Evolutionary conservation across 1,284 basidiomycete species (phyloP).

Genomic region (Kalmanozyma brasiliensis): DNA sequence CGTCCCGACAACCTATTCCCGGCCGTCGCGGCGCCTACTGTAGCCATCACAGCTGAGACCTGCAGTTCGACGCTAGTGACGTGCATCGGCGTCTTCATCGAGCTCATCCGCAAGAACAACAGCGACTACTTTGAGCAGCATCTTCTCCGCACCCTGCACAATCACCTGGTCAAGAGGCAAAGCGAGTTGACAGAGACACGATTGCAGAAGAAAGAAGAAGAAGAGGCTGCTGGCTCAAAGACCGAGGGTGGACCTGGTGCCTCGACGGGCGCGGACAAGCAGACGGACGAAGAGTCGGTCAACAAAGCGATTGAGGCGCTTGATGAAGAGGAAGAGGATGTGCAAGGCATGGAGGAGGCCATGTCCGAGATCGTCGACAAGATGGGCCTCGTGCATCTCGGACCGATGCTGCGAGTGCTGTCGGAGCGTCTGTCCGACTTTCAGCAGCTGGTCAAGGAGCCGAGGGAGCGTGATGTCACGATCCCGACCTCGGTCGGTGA

Average conservation of each 20-base stretch:
- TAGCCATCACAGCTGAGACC: slow-evolving; percentile 72
- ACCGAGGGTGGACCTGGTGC: slow-evolving; percentile 10
- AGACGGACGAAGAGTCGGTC: slow-evolving; percentile 51
- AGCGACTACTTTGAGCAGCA: slow-evolving; percentile 99
- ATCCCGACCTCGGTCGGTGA: slow-evolving; percentile 42
- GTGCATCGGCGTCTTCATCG: slow-evolving; percentile 89
- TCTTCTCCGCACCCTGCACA: slow-evolving; percentile 92
- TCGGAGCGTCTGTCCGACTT: slow-evolving; percentile 78
- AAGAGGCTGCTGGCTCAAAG: slow-evolving; percentile 51
- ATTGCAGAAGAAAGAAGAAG: slow-evolving; percentile 62
- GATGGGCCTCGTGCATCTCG: slow-evolving; percentile 93
- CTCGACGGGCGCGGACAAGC: slow-evolving; percentile 14
- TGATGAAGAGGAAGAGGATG: slow-evolving; percentile 65
- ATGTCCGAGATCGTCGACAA: slow-evolving; percentile 87
- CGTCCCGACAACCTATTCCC: slow-evolving; percentile 57
- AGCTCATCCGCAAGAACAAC: slow-evolving; percentile 98
- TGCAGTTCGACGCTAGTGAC: slow-evolving; percentile 88
- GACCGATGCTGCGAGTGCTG: slow-evolving; percentile 82
- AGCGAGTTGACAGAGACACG: slow-evolving; percentile 72
- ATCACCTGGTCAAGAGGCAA: slow-evolving; percentile 86
- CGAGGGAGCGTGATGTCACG: slow-evolving; percentile 78
- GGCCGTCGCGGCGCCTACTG: slow-evolving; percentile 48
- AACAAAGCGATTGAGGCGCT: slow-evolving; percentile 73
- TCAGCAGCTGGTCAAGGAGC: slow-evolving; percentile 77
- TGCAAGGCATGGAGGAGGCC: slow-evolving; percentile 76